phyloP scores from a whole-genome alignment of 805 yeast species.

The Komagataella mondaviorum region DNA sequence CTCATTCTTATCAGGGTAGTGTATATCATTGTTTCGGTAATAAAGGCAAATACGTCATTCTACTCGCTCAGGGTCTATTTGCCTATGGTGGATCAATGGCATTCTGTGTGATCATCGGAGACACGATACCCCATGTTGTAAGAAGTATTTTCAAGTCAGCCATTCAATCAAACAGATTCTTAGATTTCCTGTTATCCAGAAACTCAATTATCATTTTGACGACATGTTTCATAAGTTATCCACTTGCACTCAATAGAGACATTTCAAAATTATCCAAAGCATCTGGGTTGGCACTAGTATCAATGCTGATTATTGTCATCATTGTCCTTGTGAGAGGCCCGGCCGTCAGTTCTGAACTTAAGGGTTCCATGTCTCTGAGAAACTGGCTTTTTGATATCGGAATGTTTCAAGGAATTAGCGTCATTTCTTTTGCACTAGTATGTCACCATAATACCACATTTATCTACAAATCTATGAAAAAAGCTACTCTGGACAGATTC shows the following conservation, averaged over 20 bases:
- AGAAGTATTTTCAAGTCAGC: constrained; percentile 44
- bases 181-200: constrained; percentile 47
- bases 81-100: constrained; percentile 95
- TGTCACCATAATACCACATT: constrained; percentile 92
- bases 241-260: constrained; percentile 67
- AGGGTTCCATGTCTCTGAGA: constrained; percentile 29
- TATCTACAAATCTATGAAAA: constrained; percentile 71
- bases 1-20: constrained; percentile 73
- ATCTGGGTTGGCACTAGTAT: constrained; percentile 70
- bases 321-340: constrained; percentile 73
- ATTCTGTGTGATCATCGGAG: constrained; percentile 89
- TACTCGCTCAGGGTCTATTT: constrained; percentile 72
- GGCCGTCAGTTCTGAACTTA: constrained; percentile 27
- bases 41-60: constrained; percentile 50
- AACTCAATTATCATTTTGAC: constrained; percentile 59
- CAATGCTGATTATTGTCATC: constrained; percentile 69
- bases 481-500: constrained; percentile 67
- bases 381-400: constrained; percentile 45
- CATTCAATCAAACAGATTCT: constrained; percentile 18
- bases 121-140: constrained; percentile 84
- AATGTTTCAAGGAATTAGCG: constrained; percentile 84
- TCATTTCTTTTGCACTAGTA: constrained; percentile 87
- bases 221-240: constrained; percentile 65
- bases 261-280: constrained; percentile 82
- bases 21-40: constrained; percentile 70